Percentiles rank a stretch among this genome's conserved stretches.
phyloP scores from a whole-genome alignment of 2,329 filamentous ascomycete genomes.

The Cladorrhinum sp. region DNA sequence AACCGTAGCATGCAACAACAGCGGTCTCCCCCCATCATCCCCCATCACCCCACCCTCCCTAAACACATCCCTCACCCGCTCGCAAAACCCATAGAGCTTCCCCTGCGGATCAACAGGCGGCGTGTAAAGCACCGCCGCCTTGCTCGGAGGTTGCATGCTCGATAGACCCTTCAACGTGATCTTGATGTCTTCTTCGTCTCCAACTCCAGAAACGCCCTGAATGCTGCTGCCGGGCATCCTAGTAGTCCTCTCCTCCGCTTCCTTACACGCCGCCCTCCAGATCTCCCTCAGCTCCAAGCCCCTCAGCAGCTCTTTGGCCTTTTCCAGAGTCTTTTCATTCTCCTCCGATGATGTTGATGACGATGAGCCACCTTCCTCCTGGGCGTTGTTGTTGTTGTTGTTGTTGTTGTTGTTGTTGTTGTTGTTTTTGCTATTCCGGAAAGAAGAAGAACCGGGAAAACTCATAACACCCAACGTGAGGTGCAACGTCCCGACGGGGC shows the following conservation, averaged over 20 bases:
- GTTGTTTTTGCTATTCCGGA: background rate
- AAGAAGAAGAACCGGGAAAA: slow-evolving; percentile 47
- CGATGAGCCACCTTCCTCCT: no score
- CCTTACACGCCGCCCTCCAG: slow-evolving; percentile 13
- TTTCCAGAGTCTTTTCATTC: slow-evolving; percentile 33
- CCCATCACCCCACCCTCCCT: slow-evolving; percentile 53
- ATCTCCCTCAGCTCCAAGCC: slow-evolving; percentile 40
- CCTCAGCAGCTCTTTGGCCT: slow-evolving; percentile 40
- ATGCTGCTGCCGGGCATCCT: no score
- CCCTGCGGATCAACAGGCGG: slow-evolving; percentile 52
- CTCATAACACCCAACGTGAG: slow-evolving; percentile 86
- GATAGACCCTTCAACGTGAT: slow-evolving; percentile 54
- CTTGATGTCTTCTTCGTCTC: slow-evolving; percentile 10
- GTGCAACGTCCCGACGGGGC: slow-evolving; percentile 78
- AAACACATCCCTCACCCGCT: slow-evolving; percentile 54
- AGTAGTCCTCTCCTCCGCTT: slow-evolving; percentile 10
- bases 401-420: no score
- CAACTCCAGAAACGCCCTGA: no score
- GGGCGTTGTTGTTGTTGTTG: no score
- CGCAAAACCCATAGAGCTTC: slow-evolving; percentile 55
- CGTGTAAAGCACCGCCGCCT: slow-evolving; percentile 64
- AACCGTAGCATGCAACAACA: slow-evolving; percentile 81
- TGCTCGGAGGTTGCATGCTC: slow-evolving; percentile 58
- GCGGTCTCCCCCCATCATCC: slow-evolving; percentile 52
- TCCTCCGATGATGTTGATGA: background rate